Base-by-base conservation (phyloP, 23 red algal species). In the Gracilaria vermiculophylla region DNA sequence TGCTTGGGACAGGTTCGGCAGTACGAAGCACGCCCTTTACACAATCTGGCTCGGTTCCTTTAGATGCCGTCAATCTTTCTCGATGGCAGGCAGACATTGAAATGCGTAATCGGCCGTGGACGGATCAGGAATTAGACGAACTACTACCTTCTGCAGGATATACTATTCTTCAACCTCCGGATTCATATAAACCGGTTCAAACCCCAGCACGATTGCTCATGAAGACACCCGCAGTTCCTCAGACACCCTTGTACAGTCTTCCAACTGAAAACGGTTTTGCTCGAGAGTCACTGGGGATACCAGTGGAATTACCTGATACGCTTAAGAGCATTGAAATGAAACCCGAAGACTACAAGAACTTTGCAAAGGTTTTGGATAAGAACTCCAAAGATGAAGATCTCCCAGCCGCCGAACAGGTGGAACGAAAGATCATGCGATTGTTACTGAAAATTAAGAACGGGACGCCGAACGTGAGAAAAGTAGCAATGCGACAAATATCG, bases 381-480 rank as follows among this genome's bases (percentile, higher is more conserved):
- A 85, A 82, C 39, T 52, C 74, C 15, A 88, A 81, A 41, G 93
- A 88, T 49, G 93, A 83, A 32, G 95, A 93, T 56, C 39, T 97
- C n/a, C 79, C 95, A 13, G 32, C 41, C 16, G 90, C 67, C 5
- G 90, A 97, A 48, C 70, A 85, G 80, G 87, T 91, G 32, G 89
- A 97, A 45, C 47, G 90, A 61, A 67, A 75, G 33, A 86, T 97
- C 37, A 91, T 97, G 86, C 92, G 77, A 40, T 74, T 97, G 61
- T 58, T 97, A 24, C 58, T 97, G 62, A 94, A 87, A 75, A 90
- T 97, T 80, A 97, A 97, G 78, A 97, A 97, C 34, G 95, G 95
- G 1, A 69, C 82, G 11, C 89, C 89, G 24, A 64, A 82, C 36
- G 71, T 97, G 44, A 64, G 95, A 28, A 97, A 97, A 70, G 85